A percentile compares a stretch with the other conserved stretches of the same genome.
phyloP scores from a whole-genome alignment of 768 basidiomycete species.

The Lactarius akahatsu region DNA sequence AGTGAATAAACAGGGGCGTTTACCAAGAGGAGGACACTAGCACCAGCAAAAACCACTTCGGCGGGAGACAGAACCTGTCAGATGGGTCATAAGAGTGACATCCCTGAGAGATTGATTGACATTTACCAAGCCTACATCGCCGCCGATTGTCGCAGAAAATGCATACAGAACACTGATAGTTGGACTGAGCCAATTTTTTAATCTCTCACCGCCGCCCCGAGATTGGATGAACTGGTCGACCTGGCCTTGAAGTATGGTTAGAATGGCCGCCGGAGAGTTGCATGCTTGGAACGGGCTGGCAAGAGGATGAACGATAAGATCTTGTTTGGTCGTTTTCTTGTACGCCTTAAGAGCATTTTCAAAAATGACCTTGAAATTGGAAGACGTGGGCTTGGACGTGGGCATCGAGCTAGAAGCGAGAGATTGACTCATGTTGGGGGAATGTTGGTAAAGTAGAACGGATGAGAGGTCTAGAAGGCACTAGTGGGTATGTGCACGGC shows the following conservation, averaged over 20 bases:
- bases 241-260: not conserved
- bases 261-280: not conserved
- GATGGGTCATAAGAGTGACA: not conserved
- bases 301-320: not conserved
- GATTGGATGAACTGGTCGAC: not conserved
- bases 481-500: not conserved
- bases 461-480: not conserved
- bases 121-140: not conserved
- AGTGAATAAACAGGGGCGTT: not conserved
- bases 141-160: not conserved
- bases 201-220: not conserved
- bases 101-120: not conserved
- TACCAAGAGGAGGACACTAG: not conserved
- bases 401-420: not conserved
- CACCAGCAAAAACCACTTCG: not conserved
- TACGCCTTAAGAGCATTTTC: not conserved
- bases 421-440: not conserved
- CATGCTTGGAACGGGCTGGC: not conserved
- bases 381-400: not conserved
- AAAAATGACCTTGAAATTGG: not conserved
- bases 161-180: not conserved
- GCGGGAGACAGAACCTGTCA: not conserved
- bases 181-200: not conserved
- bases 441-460: not conserved
- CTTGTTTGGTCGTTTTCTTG: not conserved